Percentiles rank a stretch among this genome's conserved stretches.
phyloP scores from a whole-genome alignment of 495 filamentous ascomycete genomes.

The Delitschia confertaspora region DNA sequence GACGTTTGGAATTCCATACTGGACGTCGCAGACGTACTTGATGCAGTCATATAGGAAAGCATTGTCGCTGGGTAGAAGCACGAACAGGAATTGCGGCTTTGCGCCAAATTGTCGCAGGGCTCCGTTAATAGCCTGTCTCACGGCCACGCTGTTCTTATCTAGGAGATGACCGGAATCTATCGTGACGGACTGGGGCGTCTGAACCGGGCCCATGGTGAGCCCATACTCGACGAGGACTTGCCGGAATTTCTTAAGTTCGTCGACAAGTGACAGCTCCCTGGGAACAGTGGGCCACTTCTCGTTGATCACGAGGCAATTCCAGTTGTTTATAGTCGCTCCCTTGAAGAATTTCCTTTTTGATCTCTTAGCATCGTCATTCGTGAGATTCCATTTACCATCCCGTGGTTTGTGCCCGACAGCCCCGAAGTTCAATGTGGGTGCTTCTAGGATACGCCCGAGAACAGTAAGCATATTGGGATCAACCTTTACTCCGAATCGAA shows the following conservation, averaged over 20 bases:
- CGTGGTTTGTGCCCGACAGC: slow-evolving; percentile 26
- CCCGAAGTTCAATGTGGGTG: slow-evolving; percentile 49
- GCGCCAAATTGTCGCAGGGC: slow-evolving; percentile 5
- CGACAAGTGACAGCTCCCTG: neutral
- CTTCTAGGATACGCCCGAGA: slow-evolving; percentile 48
- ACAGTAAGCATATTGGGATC: slow-evolving; percentile 53
- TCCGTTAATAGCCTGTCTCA: neutral
- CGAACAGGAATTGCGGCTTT: slow-evolving; percentile 47
- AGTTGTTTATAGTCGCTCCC: too few species aligned
- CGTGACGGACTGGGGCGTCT: neutral
- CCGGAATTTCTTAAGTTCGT: slow-evolving; percentile 8
- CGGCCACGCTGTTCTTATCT: neutral
- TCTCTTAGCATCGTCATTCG: slow-evolving; percentile 21
- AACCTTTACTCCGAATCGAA: slow-evolving; percentile 49
- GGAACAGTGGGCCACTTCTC: slow-evolving; percentile 5
- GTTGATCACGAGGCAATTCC: slow-evolving; percentile 24
- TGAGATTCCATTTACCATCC: slow-evolving; percentile 52
- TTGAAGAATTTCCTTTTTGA: too few species aligned
- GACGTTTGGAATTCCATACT: slow-evolving; percentile 55
- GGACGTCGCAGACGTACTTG: slow-evolving; percentile 58
- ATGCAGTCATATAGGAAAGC: slow-evolving; percentile 53
- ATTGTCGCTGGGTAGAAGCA: slow-evolving; percentile 49
- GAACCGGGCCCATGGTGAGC: slow-evolving; percentile 11
- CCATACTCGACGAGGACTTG: slow-evolving; percentile 14
- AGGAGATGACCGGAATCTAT: slow-evolving; percentile 5